phyloP scores from a whole-genome alignment of 163 green algal genomes.

The Scenedesmus sp. region DNA sequence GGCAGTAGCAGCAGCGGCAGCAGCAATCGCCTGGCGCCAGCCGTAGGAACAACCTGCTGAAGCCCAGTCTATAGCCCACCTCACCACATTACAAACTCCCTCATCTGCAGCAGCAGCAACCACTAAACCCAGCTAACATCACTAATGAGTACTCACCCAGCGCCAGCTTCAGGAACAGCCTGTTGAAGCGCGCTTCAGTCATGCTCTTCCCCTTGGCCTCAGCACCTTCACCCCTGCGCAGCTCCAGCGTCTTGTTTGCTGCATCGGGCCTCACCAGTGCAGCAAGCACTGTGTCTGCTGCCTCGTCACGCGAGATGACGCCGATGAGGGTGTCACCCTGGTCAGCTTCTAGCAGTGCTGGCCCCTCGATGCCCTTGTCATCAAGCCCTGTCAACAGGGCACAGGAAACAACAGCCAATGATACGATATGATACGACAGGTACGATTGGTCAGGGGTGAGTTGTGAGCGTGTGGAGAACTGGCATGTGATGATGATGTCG shows the following conservation, averaged over 20 bases:
- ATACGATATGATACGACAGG: no score
- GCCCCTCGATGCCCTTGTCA: constrained; percentile 23
- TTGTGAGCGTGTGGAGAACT: neutral
- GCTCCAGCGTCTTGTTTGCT: constrained; percentile 87
- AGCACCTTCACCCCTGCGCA: constrained; percentile 74
- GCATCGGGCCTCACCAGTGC: constrained; percentile 69
- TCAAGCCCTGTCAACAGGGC: constrained; percentile 30
- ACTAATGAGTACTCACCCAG: constrained; percentile 49
- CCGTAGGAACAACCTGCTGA: no score
- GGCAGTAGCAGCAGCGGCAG: no score
- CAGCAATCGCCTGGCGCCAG: no score
- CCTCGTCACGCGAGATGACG: constrained; percentile 78
- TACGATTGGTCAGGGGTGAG: no score
- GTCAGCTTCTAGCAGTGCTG: constrained; percentile 72
- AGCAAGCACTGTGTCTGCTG: constrained; percentile 68
- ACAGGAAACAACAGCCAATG: neutral
- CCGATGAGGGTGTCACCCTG: constrained; percentile 87
- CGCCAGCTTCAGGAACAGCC: constrained; percentile 76
- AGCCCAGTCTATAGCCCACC: no score
- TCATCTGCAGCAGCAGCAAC: neutral
- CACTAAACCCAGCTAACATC: neutral
- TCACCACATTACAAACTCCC: neutral
- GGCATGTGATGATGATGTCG: constrained; percentile 54
- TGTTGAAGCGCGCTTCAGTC: constrained; percentile 55
- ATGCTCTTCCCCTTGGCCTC: constrained; percentile 72